Conservation (phyloP, 805 yeast species). For the Lachancea nothofagi region DNA sequence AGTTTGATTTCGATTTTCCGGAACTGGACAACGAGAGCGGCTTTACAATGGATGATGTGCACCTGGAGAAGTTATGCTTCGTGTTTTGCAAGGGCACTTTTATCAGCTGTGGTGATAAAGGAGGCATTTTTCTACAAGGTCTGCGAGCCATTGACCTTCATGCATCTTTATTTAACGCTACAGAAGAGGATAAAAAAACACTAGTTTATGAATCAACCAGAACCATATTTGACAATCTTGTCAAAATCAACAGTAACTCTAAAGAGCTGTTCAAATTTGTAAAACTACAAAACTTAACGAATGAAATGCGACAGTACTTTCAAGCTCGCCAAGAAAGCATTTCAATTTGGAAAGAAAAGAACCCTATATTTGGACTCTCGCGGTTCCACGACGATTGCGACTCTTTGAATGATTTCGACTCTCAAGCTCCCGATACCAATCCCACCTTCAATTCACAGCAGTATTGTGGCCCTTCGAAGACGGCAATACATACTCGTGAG, state of each 20-base stretch:
- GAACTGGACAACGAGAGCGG: conserved; percentile 10
- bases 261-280: conserved; percentile 19
- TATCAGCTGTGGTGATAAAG: conserved; percentile 4
- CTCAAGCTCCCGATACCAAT: conserved; percentile 8
- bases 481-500: not conserved
- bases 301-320: conserved; percentile 12
- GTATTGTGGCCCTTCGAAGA: not conserved
- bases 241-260: conserved; percentile 13
- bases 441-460: not conserved
- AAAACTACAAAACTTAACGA: conserved; percentile 14
- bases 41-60: conserved; percentile 15
- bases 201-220: not conserved
- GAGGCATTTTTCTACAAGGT: conserved; percentile 9
- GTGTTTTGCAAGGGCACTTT: conserved; percentile 16
- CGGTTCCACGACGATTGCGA: conserved; percentile 2
- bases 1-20: conserved; percentile 16
- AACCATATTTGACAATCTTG: conserved; percentile 18
- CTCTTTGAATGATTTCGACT: conserved; percentile 16
- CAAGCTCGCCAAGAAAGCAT: conserved; percentile 12
- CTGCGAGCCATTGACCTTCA: conserved; percentile 6
- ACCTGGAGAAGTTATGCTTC: conserved; percentile 19
- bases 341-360: conserved; percentile 5
- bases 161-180: not conserved
- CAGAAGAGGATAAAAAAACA: not conserved
- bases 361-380: conserved; percentile 16